Evolutionary conservation across 495 filamentous ascomycete genomes (phyloP).

Genomic region (Xylaria palmicola): DNA sequence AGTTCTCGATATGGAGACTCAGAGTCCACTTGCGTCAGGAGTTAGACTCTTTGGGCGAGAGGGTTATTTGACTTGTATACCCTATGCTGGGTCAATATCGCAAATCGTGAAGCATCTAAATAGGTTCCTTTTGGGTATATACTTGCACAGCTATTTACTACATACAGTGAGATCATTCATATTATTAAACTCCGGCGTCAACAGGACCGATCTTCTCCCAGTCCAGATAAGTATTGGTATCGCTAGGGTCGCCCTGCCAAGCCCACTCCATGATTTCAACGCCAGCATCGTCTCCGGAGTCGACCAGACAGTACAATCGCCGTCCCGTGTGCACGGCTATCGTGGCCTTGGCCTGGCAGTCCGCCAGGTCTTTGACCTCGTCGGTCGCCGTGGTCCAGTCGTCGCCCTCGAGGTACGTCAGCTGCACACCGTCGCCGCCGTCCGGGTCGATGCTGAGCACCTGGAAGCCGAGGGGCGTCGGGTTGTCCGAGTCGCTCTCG

Average conservation of each 20-base stretch:
- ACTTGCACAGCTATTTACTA: neutral
- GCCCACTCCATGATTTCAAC: conserved; percentile 26
- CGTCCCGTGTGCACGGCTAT: conserved; percentile 23
- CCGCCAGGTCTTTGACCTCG: conserved; percentile 13
- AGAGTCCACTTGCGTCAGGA: no score
- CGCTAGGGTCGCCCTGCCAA: conserved; percentile 24
- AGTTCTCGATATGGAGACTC: no score
- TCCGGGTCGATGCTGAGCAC: conserved; percentile 29
- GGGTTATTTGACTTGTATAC: no score
- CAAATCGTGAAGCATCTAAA: neutral
- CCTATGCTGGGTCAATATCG: neutral
- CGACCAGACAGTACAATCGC: conserved; percentile 27
- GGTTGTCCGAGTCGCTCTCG: conserved; percentile 22
- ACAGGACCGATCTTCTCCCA: conserved; percentile 26
- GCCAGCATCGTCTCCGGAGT: conserved; percentile 1
- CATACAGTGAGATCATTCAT: neutral
- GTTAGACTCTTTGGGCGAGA: no score
- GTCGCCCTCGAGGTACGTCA: conserved; percentile 24
- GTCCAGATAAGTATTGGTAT: conserved; percentile 20
- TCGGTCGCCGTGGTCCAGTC: conserved; percentile 13
- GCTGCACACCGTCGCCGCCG: conserved; percentile 22
- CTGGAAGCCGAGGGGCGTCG: conserved; percentile 29
- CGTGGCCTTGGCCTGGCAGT: conserved; percentile 18
- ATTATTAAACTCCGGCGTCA: conserved; percentile 11
- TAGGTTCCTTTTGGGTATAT: neutral